Evolutionary conservation across 306 rosid genomes (phyloP), one percentile per base, ranked within the genome.

Genomic region (Sindora glabra): DNA sequence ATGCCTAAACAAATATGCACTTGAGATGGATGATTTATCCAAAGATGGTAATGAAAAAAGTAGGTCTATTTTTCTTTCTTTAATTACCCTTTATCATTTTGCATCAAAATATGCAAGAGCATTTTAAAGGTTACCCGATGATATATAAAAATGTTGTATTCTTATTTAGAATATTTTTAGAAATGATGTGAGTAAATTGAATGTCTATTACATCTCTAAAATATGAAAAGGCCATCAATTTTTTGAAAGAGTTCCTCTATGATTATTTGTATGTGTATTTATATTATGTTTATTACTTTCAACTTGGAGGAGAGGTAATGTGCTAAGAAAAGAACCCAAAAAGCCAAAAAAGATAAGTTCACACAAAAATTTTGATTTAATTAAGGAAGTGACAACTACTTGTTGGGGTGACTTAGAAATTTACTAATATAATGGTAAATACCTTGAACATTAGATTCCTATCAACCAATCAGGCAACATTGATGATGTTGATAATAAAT

Each of bases 321-420:
- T 59, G 81, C 95, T 59, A 96, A 87, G 58, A 90, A 87, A 89
- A 79, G 74, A 77, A 70, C 56, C 19, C 71, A 91, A 64, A 91
- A 87, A 61, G 74, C 72, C 13, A 79, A 83, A 46, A 84, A 78
- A 32, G 64, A 81, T 29, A 56, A 68, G 55, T 87, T 85, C 47
- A 18, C 10, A 15, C 89, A 96, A 24, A 77, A 83, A 62, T 91
- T 91, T 87, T 74, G 91, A 91, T 64, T 59, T 81, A 59, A 87
- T 89, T 24, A 84, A 81, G 32, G 96, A 91, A 62, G 81, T 83
- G 60, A 56, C 86, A 29, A 3, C 91, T 58, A 91, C 97, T 62
- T 96, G 96, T 37, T 91, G 96, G 97, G 97, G 95, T 32, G 95
- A 91, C 56, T 72, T 87, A 80, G 96, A 91, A 83, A 72, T 91